Evolutionary conservation across 768 basidiomycete species (phyloP).

Genomic region (Tylopilus balloui): DNA sequence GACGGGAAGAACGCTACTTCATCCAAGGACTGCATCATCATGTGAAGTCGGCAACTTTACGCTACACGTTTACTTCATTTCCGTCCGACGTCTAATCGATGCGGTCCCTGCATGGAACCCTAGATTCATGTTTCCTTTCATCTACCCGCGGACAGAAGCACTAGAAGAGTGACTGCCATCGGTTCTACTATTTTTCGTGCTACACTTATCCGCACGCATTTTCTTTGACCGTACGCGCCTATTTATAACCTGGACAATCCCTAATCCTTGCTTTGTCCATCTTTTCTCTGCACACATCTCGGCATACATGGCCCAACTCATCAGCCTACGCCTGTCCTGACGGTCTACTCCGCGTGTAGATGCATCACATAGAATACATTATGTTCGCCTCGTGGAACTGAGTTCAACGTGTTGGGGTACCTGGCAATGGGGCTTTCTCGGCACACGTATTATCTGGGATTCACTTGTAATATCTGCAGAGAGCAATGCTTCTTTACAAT

Average conservation of each 20-base stretch:
- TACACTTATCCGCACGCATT: slow-evolving; percentile 7
- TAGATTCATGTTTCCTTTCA: slow-evolving; percentile 6
- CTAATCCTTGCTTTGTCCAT: slow-evolving; percentile 10
- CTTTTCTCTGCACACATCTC: not conserved
- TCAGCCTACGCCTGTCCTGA: slow-evolving; percentile 3
- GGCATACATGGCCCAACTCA: not conserved
- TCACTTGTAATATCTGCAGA: slow-evolving; percentile 2
- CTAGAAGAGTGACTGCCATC: slow-evolving; percentile 8
- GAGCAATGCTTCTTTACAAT: not conserved
- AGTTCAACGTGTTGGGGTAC: not conserved
- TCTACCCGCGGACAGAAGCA: slow-evolving; percentile 20
- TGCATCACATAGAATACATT: slow-evolving; percentile 21
- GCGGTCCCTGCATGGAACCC: not conserved
- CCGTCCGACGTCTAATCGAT: slow-evolving; percentile 8
- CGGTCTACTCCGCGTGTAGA: slow-evolving; percentile 23
- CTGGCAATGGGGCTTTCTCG: not conserved
- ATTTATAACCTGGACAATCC: slow-evolving; percentile 1
- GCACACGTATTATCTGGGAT: not conserved
- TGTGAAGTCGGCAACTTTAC: slow-evolving; percentile 46
- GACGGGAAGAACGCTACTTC: slow-evolving; percentile 46
- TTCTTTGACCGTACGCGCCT: not conserved
- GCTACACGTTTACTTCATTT: slow-evolving; percentile 13
- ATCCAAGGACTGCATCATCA: slow-evolving; percentile 83
- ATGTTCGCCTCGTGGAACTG: not conserved
- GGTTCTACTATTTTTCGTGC: slow-evolving; percentile 7